Evolutionary conservation across 2,329 filamentous ascomycete species (phyloP), one percentile per base, ranked within the genome.

Genomic region (Scorias spongiosa): DNA sequence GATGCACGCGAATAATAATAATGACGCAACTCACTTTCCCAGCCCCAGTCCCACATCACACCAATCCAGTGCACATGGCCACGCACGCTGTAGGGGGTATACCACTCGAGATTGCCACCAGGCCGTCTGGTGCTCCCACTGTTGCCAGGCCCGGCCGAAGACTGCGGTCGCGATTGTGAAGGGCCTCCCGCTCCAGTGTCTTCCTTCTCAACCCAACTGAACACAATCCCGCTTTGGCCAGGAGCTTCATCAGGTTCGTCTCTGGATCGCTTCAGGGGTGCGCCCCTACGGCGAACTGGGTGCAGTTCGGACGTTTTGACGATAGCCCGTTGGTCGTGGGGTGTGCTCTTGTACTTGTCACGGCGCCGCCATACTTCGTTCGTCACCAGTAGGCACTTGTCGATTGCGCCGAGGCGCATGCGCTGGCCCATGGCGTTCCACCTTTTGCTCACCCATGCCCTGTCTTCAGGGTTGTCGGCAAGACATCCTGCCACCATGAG

Each of bases 1-100:
- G 12, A 4, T 36, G 4, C 12, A 15, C 32, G 5, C 32, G 12
- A 18, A 29, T 34, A 42, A 14, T 34, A 42, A 14, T 29, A 28
- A 60, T 32, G n/a, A 29, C 14, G 41, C 40, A 52, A 65, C 71
- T 64, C 64, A 81, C 78, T 72, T 69, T 83, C 78, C 78, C 80
- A 84, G n/a, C 69, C 65, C 76, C 76, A 81, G 51, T 82, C 78
- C 48, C 72, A 73, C 80, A 83, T 83, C 37, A 84, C 77, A 32
- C 78, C 75, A 8, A 81, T 66, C 80, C 80, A 84, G 60, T 84
- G 80, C 54, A 80, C 61, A 39, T 67, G 67, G 2, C 80, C 79
- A 49, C 75, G 70, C n/a, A 83, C 76, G 2, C 77, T 81, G 54
- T 75, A 71, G 42, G 79, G 74, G 43, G 66, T 66, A 47, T 79